Conservation (phyloP, 2,329 filamentous ascomycete genomes). For the Cytospora mali region DNA sequence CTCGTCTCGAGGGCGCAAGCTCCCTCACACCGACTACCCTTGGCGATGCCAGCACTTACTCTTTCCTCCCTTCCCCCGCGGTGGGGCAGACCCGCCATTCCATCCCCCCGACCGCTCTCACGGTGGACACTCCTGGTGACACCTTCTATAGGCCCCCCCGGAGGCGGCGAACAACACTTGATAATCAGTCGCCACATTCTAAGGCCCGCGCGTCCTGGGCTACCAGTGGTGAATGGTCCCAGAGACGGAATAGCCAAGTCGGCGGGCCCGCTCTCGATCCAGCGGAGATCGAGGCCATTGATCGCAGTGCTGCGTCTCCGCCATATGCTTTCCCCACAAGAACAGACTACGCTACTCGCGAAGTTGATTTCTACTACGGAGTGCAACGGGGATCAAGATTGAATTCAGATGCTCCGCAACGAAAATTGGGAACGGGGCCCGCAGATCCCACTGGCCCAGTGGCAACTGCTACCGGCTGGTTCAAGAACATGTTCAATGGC, state of each 20-base stretch:
- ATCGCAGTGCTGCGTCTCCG: constrained; percentile 49
- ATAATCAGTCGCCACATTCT: constrained; percentile 52
- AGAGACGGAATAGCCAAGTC: constrained; percentile 43
- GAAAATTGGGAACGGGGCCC: constrained; percentile 89
- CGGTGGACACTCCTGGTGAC: constrained; percentile 61
- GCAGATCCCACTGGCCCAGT: constrained; percentile 93
- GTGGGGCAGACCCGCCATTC: constrained; percentile 45
- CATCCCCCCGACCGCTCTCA: constrained; percentile 48
- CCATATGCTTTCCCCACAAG: constrained; percentile 55
- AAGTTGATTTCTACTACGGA: constrained; percentile 96
- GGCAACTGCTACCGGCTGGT: constrained; percentile 86
- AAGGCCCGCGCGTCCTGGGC: constrained; percentile 41
- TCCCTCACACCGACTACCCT: constrained; percentile 74
- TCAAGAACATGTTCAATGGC: constrained; percentile 75
- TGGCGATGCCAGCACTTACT: constrained; percentile 70
- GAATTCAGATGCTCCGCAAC: constrained; percentile 76
- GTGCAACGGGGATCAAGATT: constrained; percentile 80
- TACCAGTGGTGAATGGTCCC: constrained; percentile 41
- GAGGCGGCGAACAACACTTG: constrained; percentile 44
- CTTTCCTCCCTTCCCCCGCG: constrained; percentile 66
- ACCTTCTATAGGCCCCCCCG: constrained; percentile 89
- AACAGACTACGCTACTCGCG: constrained; percentile 88
- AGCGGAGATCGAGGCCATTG: constrained; percentile 44
- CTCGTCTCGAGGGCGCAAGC: constrained; percentile 59
- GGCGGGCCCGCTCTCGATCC: constrained; percentile 41